A percentile compares a stretch with the other conserved stretches of the same genome.
Conservation (phyloP, 2,329 filamentous ascomycete genomes). For the Ophiostoma novo-ulmi region DNA sequence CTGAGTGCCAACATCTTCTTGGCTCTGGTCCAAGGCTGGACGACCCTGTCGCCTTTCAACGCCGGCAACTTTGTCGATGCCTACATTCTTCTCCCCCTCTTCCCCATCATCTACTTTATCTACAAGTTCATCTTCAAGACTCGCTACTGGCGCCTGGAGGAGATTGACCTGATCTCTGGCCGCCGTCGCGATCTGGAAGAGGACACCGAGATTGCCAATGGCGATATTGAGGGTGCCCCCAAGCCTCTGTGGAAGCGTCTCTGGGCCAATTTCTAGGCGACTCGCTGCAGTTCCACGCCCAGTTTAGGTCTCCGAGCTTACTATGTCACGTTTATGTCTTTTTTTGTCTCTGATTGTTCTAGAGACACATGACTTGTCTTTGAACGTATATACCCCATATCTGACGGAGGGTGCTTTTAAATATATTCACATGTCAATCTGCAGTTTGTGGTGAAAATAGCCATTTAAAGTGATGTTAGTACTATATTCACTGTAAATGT, state of each 20-base stretch:
- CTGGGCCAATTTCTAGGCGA: slow-evolving; percentile 36
- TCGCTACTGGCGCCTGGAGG: slow-evolving; percentile 43
- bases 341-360: background rate
- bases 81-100: slow-evolving; percentile 57
- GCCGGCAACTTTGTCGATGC: slow-evolving; percentile 58
- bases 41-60: slow-evolving; percentile 53
- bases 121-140: slow-evolving; percentile 55
- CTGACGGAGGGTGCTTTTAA: background rate
- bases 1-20: slow-evolving; percentile 54
- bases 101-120: slow-evolving; percentile 50
- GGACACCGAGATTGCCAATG: slow-evolving; percentile 34
- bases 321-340: no score
- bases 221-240: slow-evolving; percentile 28
- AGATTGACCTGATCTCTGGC: slow-evolving; percentile 54
- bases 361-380: background rate
- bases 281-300: background rate
- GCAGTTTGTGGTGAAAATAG: background rate
- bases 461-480: rapidly evolving
- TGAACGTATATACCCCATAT: background rate
- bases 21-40: slow-evolving; percentile 58
- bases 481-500: background rate
- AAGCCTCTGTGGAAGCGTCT: slow-evolving; percentile 43
- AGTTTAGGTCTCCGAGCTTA: background rate
- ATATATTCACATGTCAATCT: background rate
- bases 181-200: slow-evolving; percentile 52